Evolutionary conservation across 805 yeast genomes (phyloP).

Genomic region (Saccharomyces kudriavzevii): DNA sequence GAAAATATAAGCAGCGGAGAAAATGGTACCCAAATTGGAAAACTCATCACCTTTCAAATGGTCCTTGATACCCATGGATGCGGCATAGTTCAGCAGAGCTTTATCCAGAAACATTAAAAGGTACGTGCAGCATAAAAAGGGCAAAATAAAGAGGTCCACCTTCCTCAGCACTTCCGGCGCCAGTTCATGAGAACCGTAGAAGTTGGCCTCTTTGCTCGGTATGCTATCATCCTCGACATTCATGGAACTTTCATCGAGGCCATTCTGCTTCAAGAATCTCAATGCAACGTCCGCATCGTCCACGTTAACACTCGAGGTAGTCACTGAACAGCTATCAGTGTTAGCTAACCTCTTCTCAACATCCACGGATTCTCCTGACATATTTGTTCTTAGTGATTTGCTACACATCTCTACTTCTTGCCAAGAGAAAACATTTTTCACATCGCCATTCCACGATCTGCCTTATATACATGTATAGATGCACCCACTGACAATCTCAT

Average conservation of each 20-base stretch:
- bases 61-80: slow-evolving; percentile 53
- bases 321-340: slow-evolving; percentile 2
- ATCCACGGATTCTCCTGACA: background rate
- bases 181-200: slow-evolving; percentile 21
- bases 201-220: slow-evolving; percentile 5
- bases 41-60: slow-evolving; percentile 42
- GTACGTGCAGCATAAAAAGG: slow-evolving; percentile 45
- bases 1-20: slow-evolving; percentile 46
- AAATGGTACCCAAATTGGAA: slow-evolving; percentile 45
- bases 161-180: slow-evolving; percentile 26
- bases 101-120: slow-evolving; percentile 54
- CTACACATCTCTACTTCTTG: background rate
- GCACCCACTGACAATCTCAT: background rate
- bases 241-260: slow-evolving; percentile 2
- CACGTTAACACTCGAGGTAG: slow-evolving; percentile 2
- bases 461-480: background rate
- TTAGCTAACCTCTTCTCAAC: background rate
- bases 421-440: no score
- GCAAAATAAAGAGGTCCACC: slow-evolving; percentile 42
- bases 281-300: slow-evolving; percentile 3
- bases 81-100: slow-evolving; percentile 51
- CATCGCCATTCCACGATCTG: background rate
- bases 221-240: background rate
- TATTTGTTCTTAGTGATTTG: background rate
- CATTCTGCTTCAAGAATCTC: slow-evolving; percentile 3